Percentiles rank a stretch among this genome's conserved stretches.
These are phyloP conservation scores for Ascochyta clinopodiicola DNA, from an alignment of 2,329 filamentous ascomycete genomes.

Conservation along the genomic window DNA sequence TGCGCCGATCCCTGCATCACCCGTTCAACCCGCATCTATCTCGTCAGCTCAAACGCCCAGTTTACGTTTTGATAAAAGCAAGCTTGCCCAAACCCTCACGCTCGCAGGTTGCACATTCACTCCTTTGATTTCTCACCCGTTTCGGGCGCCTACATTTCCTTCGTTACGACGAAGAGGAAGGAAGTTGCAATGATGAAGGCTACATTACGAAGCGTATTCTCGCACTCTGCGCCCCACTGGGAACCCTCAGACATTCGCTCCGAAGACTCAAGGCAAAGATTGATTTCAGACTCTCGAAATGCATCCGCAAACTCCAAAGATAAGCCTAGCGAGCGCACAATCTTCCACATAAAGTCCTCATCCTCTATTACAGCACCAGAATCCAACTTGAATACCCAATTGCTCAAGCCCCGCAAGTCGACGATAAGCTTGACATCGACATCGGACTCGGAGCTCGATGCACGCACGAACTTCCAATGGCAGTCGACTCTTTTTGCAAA, in stretches of 20 bases:
- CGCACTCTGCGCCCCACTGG: constrained; percentile 12
- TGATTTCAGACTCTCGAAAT: constrained; percentile 5
- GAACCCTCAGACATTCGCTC: constrained; percentile 16
- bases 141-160: background rate
- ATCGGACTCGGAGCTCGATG: constrained; percentile 32
- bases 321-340: constrained; percentile 6
- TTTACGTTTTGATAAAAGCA: constrained; percentile 10
- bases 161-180: too few relatives aligned
- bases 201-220: constrained; percentile 11
- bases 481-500: constrained; percentile 39
- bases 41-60: constrained; percentile 9
- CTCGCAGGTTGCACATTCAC: background rate
- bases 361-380: background rate
- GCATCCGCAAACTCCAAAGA: background rate
- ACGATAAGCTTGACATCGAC: constrained; percentile 28
- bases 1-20: constrained; percentile 13
- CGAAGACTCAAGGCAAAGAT: constrained; percentile 6
- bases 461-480: constrained; percentile 35
- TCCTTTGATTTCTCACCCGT: background rate
- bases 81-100: background rate
- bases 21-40: constrained; percentile 11
- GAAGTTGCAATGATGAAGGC: constrained; percentile 1
- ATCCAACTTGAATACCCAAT: constrained; percentile 17
- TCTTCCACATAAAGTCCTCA: constrained; percentile 8
- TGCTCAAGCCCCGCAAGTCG: constrained; percentile 30